Base-by-base conservation (phyloP, 2,329 filamentous ascomycete genomes). In the Bretziella fagacearum region DNA sequence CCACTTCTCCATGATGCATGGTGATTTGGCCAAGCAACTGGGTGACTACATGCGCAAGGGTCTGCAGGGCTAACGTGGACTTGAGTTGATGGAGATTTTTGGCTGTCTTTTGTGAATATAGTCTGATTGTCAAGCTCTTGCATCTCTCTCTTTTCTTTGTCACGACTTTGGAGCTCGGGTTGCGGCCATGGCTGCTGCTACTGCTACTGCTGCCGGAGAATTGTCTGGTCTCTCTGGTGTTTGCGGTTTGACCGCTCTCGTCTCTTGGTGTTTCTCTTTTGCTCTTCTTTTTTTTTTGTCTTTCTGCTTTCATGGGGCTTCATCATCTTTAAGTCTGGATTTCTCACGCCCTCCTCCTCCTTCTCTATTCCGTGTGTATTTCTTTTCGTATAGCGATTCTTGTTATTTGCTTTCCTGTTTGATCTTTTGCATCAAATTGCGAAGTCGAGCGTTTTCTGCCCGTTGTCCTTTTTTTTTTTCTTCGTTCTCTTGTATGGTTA, bases 1-100 rank as follows among this genome's bases (percentile, higher is more conserved):
- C 56, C 79, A 84, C 62, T 84, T 84, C 62, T 75, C 70, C 17
- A 84, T 84, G 79, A 83, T 84, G 77, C 75, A 79, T 59, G 76
- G 74, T 52, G 58, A 66, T 3, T 46, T 62, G 48, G 63, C 62
- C 32, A 63, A 62, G 49, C 57, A 59, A 27, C 56, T 65, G 10
- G 59, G 59, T 37, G 52, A 53, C 2, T 58, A 61, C 51, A 56
- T 64, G 47, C 57, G 58, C 26, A 58, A 63, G 49, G 61, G 59
- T n/a, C 53, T 64, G 3, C 15, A 23, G 6, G 27, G 23, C 30
- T 47, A 44, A 26, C n/a, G 6, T 15, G 15, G 6, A 20, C 8
- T 29, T 29, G 26, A 40, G 2, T 13, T 13, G 18, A 32, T 4
- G 6, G 27, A 30, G n/a, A 10, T 15, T 46, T 23, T 20, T n/a